These are phyloP conservation scores for Arthrobotrys sphaeroides DNA, from an alignment of 2,329 filamentous ascomycete genomes.

Conservation along the genomic window DNA sequence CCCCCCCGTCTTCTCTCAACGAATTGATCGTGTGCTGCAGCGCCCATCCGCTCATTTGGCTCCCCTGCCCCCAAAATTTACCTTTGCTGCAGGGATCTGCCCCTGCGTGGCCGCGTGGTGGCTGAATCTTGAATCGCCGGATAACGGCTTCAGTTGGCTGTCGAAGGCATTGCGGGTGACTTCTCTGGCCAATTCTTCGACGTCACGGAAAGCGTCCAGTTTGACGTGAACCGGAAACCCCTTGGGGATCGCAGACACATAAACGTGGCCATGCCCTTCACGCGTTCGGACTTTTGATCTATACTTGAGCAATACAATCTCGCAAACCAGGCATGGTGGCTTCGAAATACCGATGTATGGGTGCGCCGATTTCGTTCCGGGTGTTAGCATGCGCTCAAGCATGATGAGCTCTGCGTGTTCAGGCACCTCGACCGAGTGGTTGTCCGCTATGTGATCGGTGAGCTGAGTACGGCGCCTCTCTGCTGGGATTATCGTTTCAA, in stretches of 20 bases:
- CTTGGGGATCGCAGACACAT: not conserved
- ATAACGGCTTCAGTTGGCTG: not conserved
- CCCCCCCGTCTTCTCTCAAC: no score
- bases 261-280: slow-evolving; percentile 7
- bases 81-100: no score
- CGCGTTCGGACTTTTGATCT: not conserved
- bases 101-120: no score
- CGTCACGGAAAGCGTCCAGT: not conserved
- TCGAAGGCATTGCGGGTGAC: not conserved
- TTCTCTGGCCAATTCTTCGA: not conserved
- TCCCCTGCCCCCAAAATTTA: no score
- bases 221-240: not conserved
- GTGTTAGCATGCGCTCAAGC: not conserved
- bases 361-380: not conserved
- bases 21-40: no score
- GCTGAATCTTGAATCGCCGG: not conserved
- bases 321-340: slow-evolving; percentile 8
- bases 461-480: not conserved
- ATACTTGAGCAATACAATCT: not conserved
- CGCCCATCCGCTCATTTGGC: no score
- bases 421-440: not conserved
- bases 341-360: slow-evolving; percentile 5
- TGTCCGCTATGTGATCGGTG: not conserved
- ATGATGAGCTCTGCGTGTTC: not conserved
- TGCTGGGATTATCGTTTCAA: no score